Evolutionary conservation across 75 land plant genomes (phyloP).

Genomic region (Chamaecyparis obtusa): DNA sequence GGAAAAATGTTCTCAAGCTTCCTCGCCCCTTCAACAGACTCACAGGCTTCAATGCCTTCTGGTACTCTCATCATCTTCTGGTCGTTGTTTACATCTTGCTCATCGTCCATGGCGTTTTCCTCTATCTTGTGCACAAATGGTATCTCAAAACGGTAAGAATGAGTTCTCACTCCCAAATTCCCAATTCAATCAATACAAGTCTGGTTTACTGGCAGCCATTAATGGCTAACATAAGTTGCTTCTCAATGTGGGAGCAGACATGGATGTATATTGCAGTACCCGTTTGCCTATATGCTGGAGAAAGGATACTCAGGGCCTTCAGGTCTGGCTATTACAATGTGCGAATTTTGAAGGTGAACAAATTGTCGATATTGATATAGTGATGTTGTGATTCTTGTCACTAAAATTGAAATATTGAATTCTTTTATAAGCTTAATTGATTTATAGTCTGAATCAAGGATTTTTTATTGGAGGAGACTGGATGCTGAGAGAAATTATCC

Average conservation of each 20-base stretch:
- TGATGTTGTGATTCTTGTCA: too few relatives aligned
- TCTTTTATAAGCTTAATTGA: too few relatives aligned
- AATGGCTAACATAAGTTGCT: background rate
- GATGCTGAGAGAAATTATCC: background rate
- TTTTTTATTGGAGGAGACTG: background rate
- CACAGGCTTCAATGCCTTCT: slow-evolving; percentile 86
- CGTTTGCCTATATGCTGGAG: slow-evolving; percentile 44
- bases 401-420: too few relatives aligned
- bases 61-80: slow-evolving; percentile 84
- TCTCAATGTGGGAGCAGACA: slow-evolving; percentile 26
- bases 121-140: slow-evolving; percentile 61
- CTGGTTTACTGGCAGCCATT: background rate
- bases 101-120: slow-evolving; percentile 54
- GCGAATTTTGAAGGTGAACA: slow-evolving; percentile 46
- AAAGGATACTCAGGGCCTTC: slow-evolving; percentile 41
- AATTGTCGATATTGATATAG: background rate
- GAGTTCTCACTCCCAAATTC: background rate
- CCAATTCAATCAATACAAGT: background rate
- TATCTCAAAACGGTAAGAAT: slow-evolving; percentile 54
- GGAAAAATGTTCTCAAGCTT: slow-evolving; percentile 61
- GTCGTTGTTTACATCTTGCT: slow-evolving; percentile 69
- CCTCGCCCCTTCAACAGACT: slow-evolving; percentile 77
- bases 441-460: too few relatives aligned
- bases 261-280: slow-evolving; percentile 72
- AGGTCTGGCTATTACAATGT: slow-evolving; percentile 52